These are phyloP conservation scores for Trichoderma citrinoviride DNA, from an alignment of 2,329 filamentous ascomycete genomes.

Conservation along the genomic window DNA sequence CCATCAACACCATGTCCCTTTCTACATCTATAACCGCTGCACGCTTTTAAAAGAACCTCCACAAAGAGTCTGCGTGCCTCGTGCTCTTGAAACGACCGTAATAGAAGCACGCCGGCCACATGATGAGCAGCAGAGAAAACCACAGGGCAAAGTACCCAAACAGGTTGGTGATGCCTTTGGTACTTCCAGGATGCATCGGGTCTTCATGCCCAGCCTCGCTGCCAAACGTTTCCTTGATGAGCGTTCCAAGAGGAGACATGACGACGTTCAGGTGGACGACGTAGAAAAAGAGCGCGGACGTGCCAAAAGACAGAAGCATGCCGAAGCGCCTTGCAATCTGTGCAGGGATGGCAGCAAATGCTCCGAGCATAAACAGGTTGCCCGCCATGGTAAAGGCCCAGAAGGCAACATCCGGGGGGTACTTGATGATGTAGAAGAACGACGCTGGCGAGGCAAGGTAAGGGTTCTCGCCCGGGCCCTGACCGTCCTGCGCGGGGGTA, in stretches of 20 bases:
- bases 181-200: slow-evolving; percentile 28
- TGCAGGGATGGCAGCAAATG: slow-evolving; percentile 37
- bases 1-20: not conserved
- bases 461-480: slow-evolving; percentile 36
- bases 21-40: not conserved
- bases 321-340: slow-evolving; percentile 32
- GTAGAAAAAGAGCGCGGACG: slow-evolving; percentile 48
- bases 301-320: slow-evolving; percentile 44
- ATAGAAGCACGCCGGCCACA: slow-evolving; percentile 43
- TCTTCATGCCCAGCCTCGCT: slow-evolving; percentile 32
- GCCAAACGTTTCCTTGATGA: slow-evolving; percentile 36
- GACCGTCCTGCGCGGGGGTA: slow-evolving; percentile 37
- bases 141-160: slow-evolving; percentile 40
- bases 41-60: slow-evolving; percentile 43
- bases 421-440: slow-evolving; percentile 49
- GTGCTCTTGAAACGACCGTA: slow-evolving; percentile 45
- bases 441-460: slow-evolving; percentile 42
- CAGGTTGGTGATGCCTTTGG: slow-evolving; percentile 38
- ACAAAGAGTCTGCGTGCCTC: slow-evolving; percentile 43
- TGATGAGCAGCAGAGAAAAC: slow-evolving; percentile 35
- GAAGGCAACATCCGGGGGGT: slow-evolving; percentile 47
- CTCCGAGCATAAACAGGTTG: slow-evolving; percentile 41
- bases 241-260: slow-evolving; percentile 23
- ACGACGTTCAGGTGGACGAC: slow-evolving; percentile 39
- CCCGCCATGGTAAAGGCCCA: slow-evolving; percentile 41